Conservation (phyloP, 441 rosid species). For the Adansonia madagascariensis region DNA sequence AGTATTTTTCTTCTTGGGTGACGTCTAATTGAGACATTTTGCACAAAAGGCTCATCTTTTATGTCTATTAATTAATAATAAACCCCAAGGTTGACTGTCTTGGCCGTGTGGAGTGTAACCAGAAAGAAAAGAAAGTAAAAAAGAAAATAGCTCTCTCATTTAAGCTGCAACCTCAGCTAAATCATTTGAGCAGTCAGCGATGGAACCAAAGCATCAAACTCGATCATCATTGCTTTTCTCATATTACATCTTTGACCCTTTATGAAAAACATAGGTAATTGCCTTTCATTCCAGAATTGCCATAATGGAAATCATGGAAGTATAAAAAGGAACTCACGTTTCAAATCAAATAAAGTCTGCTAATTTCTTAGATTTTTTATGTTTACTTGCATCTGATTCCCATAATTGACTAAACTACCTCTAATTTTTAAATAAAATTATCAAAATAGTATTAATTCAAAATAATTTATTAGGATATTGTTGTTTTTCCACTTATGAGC, state of each 20-base stretch:
- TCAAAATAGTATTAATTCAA: too few species aligned
- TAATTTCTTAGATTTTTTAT: too few species aligned
- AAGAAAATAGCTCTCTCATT: background rate
- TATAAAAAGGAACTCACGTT: background rate
- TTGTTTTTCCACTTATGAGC: too few species aligned
- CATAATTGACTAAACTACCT: too few species aligned
- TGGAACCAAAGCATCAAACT: background rate
- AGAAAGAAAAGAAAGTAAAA: background rate
- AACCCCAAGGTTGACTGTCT: background rate
- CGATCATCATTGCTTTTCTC: background rate
- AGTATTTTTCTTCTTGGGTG: background rate
- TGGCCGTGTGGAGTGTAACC: background rate
- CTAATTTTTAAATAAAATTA: too few species aligned
- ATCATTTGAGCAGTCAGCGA: too few species aligned
- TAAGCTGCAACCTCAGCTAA: background rate
- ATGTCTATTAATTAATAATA: background rate
- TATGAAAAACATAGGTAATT: background rate
- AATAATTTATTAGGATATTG: too few species aligned
- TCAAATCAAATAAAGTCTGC: background rate
- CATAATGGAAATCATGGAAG: background rate
- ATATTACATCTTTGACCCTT: too few species aligned
- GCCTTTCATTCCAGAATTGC: background rate
- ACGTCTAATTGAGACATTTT: background rate
- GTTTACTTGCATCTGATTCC: too few species aligned
- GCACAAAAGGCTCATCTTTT: background rate